phyloP scores from a whole-genome alignment of 1,139 yeast genomes.

The Zygosaccharomyces pseudobailii region DNA sequence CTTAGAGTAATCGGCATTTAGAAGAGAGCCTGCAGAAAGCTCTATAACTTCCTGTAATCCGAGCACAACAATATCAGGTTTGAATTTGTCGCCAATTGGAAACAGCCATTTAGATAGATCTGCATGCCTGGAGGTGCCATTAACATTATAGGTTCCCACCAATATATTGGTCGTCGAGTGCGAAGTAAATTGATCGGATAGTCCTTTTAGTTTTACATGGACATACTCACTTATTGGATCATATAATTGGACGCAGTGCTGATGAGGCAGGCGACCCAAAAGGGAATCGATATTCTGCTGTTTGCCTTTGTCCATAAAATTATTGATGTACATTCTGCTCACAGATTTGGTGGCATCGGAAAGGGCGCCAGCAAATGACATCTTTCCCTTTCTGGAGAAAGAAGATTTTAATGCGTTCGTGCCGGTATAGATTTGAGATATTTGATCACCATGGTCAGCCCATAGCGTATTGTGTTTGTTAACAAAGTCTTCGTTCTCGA shows the following conservation, averaged over 20 bases:
- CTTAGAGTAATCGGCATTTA: slow-evolving; percentile 62
- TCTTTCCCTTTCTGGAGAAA: slow-evolving; percentile 88
- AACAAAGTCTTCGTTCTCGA: slow-evolving; percentile 46
- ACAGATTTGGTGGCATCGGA: slow-evolving; percentile 96
- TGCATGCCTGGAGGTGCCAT: slow-evolving; percentile 54
- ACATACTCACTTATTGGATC: slow-evolving; percentile 90
- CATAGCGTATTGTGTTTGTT: slow-evolving; percentile 73
- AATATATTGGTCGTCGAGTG: slow-evolving; percentile 57
- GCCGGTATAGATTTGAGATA: slow-evolving; percentile 95
- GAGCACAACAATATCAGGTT: slow-evolving; percentile 67
- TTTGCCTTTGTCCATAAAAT: slow-evolving; percentile 86
- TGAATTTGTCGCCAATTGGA: slow-evolving; percentile 53
- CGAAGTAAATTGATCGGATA: slow-evolving; percentile 56
- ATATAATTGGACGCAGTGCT: slow-evolving; percentile 63
- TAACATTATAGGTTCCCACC: slow-evolving; percentile 84
- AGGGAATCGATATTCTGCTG: slow-evolving; percentile 83
- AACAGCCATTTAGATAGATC: slow-evolving; percentile 79
- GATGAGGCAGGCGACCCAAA: slow-evolving; percentile 74
- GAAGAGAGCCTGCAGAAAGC: slow-evolving; percentile 76
- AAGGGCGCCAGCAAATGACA: slow-evolving; percentile 93
- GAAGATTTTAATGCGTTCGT: slow-evolving; percentile 95
- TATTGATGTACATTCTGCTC: slow-evolving; percentile 90
- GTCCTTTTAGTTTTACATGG: slow-evolving; percentile 49
- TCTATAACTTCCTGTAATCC: slow-evolving; percentile 95
- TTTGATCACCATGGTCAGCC: slow-evolving; percentile 98